phyloP scores from a whole-genome alignment of 345 rosid species.

The Ricinus communis region DNA sequence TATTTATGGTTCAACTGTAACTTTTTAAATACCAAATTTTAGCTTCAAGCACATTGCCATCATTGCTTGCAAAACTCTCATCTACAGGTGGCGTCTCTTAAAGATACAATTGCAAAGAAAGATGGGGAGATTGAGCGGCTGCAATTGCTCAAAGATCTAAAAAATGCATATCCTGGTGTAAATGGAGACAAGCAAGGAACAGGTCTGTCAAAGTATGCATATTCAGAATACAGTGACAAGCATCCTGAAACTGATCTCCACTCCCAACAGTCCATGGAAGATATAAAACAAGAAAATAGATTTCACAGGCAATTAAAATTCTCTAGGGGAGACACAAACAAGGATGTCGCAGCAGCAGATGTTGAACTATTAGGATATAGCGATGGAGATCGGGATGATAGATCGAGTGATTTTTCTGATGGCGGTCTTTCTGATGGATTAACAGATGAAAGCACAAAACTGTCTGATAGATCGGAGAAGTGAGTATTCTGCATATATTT shows the following conservation, averaged over 20 bases:
- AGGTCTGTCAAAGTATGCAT: slow-evolving; percentile 21
- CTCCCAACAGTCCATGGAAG: slow-evolving; percentile 28
- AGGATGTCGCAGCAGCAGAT: slow-evolving; percentile 14
- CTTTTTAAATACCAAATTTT: too few species aligned
- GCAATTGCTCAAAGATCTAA: slow-evolving; percentile 56
- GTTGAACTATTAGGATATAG: slow-evolving; percentile 26
- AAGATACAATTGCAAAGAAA: slow-evolving; percentile 70
- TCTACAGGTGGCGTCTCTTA: slow-evolving; percentile 71
- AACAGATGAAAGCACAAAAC: slow-evolving; percentile 33
- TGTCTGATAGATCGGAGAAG: slow-evolving; percentile 40
- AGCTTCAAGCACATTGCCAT: too few species aligned
- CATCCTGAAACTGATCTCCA: slow-evolving; percentile 27
- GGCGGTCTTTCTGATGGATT: slow-evolving; percentile 47
- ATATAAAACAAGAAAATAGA: slow-evolving; percentile 21
- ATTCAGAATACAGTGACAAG: slow-evolving; percentile 19
- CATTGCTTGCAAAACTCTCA: neutral
- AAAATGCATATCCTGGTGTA: slow-evolving; percentile 25
- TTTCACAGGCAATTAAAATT: slow-evolving; percentile 21
- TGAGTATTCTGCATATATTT: slow-evolving; percentile 33
- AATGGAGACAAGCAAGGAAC: slow-evolving; percentile 28
- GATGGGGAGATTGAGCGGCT: slow-evolving; percentile 87
- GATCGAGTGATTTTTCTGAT: slow-evolving; percentile 43
- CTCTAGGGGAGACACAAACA: slow-evolving; percentile 4
- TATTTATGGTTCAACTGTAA: too few species aligned
- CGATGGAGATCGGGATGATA: slow-evolving; percentile 44